Evolutionary conservation across 140 eudicot genomes (phyloP), one percentile per base, ranked within the genome.

Genomic region (Anethum foeniculum): DNA sequence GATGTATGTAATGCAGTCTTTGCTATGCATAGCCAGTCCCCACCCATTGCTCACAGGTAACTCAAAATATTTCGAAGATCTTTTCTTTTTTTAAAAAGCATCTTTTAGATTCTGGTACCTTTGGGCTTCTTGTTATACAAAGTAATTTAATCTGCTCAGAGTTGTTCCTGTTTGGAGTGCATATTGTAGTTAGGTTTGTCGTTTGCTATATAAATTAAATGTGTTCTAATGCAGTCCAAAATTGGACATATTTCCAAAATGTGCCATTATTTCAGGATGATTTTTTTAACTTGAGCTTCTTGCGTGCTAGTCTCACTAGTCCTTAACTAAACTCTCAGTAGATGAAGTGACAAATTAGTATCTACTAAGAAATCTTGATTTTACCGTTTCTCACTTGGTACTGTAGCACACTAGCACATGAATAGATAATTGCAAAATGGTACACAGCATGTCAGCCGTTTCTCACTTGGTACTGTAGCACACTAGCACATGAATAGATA

Each of bases 21-120:
- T 91, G 99, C 99, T 54, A 95, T 95, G 98, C 99, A 92, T 52
- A 90, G 97, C 86, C 95, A 90, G 84, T 87, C 92, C 41, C 98
- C 98, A 32, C 97, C 98, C 54, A 88, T 96, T 89, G 99, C 99
- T 82, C 99, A 96, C 84, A 84, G 99, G 99, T 96, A 88, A 80
- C 25, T 18, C 3, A 15, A n/a, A 46, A 2, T 0, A 51, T 25
- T 78, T 16, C 27, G 1, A 75, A 75, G 52, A 25, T 48, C 5
- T 74, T 11, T 34, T 34, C 3, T 34, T 34, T 34, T 44, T 30
- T 43, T 23, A 9, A 9, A 41, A 38, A 38, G 9, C 47, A 34
- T 71, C 16, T 41, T 71, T 71, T 32, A 13, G 44, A 36, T 69
- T 7, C 25, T 18, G 41, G 75, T 16, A 16, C 46, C 47, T 69